Evolutionary conservation across 2,329 filamentous ascomycete genomes (phyloP), one percentile per base, ranked within the genome.

Genomic region (Sporothrix inflata): DNA sequence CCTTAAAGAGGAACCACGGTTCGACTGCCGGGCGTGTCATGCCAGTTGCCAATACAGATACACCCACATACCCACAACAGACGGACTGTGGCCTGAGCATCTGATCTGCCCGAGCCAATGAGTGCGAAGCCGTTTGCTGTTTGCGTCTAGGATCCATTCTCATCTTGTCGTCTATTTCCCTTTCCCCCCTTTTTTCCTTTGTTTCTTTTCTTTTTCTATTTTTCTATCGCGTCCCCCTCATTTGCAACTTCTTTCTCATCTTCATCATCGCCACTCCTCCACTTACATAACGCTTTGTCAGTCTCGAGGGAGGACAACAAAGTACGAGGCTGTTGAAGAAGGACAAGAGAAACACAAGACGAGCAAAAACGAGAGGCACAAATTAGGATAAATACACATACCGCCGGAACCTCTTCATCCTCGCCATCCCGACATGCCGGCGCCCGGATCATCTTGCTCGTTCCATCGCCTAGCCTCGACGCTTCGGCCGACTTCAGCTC

Each of bases 281-380:
- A 49, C 45, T 53, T 67, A 67, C 45, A 67, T 67, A 67, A 67
- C 30, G 45, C 65, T 67, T 67, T 67, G 65, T 67, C 65, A 40
- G 45, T 66, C 16, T 49, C 3, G 12, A 49, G 8, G 16, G 42
- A 21, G 63, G 14, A n/a, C 42, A 27, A 49, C 27, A 66, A 27
- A 12, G 38, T 7, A 65, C 63, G 8, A 9, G 60, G 60, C 38
- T 65, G n/a, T 21, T 24, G 9, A 27, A 7, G 60, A 34, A 11
- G 55, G 16, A 5, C 19, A 21, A 8, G 11, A 65, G 40, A 21
- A 42, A 1, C 60, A 45, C 12, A 21, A 27, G 60, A 19, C 6
- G 19, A 19, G 34, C 53, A 34, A 19, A n/a, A 21, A 12, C 4
- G 6, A 24, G 21, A 4, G 14, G 40, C 21, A 19, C 19, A 27